Base-by-base conservation (phyloP, 2,329 filamentous ascomycete species). In the Rugonectria rugulosa region DNA sequence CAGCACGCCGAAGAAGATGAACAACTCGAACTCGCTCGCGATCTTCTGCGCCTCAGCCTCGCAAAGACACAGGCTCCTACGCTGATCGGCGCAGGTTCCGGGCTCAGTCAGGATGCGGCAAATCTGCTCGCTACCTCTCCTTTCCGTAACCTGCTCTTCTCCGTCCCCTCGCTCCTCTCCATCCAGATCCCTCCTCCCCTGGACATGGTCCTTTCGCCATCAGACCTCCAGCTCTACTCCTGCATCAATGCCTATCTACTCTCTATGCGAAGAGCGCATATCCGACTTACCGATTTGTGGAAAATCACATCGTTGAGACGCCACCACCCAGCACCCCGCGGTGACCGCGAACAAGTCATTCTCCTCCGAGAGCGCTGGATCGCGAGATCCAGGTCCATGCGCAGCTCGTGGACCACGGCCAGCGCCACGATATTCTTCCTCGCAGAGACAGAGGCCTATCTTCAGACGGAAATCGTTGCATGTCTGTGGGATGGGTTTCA, bases 401-500 rank as follows among this genome's bases (percentile, higher is more conserved):
- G 95, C 14, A 89, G 87, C 60, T 84, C 94, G 1, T 99, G 95
- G 95, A 94, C 92, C 0, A 96, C 91, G 0, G 89, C 90, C 64
- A 92, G 90, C 68, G 90, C 92, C 3, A 89, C 91, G 2, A 85
- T 96, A 4, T 97, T 97, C 75, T 90, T 98, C 64, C 80, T 98
- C 4, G 91, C 90, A 0, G 93, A 97, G 70, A 88, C 91, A 12
- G 90, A 94, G 63, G 87, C 87, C 3, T 98, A 96, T 67, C 86
- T 98, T 38, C 94, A 97, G 72, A 91, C 90, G 1, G 92, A 97
- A 68, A 88, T 98, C 6, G 88, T 97, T 12, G 85, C 88, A 56
- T 87, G 88, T 26, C 87, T 91, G 2, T 97, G 92, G 86, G 83
- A 88, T 14, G 87, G 90, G 46, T 93, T 98, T 64, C 84, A 89